phyloP scores from a whole-genome alignment of 2,329 filamentous ascomycete species.

The Arthrobotrys entomopaga region DNA sequence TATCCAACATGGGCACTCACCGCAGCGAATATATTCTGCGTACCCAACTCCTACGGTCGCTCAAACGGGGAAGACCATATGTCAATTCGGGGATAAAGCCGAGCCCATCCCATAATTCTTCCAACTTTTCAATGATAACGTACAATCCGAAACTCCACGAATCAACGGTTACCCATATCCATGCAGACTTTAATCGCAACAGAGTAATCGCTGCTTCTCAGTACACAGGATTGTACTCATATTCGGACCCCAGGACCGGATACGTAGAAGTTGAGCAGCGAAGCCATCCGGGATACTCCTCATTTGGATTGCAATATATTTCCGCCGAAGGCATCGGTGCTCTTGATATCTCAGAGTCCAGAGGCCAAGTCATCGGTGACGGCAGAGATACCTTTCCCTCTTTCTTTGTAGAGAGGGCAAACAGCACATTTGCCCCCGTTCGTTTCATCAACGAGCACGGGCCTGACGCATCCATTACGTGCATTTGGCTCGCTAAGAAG shows the following conservation, averaged over 20 bases:
- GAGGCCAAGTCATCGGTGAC: constrained; percentile 68
- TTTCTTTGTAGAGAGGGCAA: constrained; percentile 69
- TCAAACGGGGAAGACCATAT: constrained; percentile 64
- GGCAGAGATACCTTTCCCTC: constrained; percentile 79
- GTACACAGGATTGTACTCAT: constrained; percentile 45
- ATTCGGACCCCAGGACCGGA: constrained; percentile 50
- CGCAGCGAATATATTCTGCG: constrained; percentile 92
- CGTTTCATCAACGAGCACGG: constrained; percentile 80
- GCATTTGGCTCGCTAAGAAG: constrained; percentile 86
- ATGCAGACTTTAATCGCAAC: constrained; percentile 44
- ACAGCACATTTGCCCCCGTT: constrained; percentile 65
- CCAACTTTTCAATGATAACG: constrained; percentile 53
- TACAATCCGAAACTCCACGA: constrained; percentile 53
- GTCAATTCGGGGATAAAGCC: constrained; percentile 29
- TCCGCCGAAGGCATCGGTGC: constrained; percentile 45
- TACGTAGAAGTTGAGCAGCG: constrained; percentile 50
- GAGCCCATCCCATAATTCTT: constrained; percentile 35
- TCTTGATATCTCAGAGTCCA: constrained; percentile 43
- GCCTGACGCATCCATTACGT: constrained; percentile 76
- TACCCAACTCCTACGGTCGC: constrained; percentile 81
- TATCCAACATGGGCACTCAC: constrained; percentile 90
- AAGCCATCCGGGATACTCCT: constrained; percentile 47
- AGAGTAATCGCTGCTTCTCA: constrained; percentile 47
- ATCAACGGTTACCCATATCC: constrained; percentile 49
- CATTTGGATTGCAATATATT: constrained; percentile 48